Evolutionary conservation across 2,329 filamentous ascomycete species (phyloP), one percentile per base, ranked within the genome.

Genomic region (Penicillium concentricum): DNA sequence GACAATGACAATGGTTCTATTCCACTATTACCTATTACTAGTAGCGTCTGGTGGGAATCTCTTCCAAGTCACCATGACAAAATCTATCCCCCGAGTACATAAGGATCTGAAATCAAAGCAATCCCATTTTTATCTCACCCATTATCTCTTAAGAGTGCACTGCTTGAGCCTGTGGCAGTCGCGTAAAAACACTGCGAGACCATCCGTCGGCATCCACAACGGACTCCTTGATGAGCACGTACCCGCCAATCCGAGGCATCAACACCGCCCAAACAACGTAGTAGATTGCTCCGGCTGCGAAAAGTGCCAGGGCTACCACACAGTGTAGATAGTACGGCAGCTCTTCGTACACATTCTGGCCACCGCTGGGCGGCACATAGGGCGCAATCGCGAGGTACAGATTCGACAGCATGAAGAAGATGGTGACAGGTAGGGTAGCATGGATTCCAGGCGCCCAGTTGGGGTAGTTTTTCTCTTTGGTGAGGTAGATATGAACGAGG

Each of bases 131-230:
- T 28, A 54, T 28, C n/a, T 32, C 35, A 45, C 13, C 6, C 9
- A 13, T 1, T 34, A 41, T 51, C 20, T 20, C 26, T 46, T 42
- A 47, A 18, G 42, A 49, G 22, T 54, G 42, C n/a, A 52, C n/a
- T 56, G 47, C 47, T 15, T 47, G 22, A 35, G 57, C 52, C 34
- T 67, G 35, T 8, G 82, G 80, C 59, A 76, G 69, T 56, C 69
- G 76, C 2, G 76, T 71, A 65, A 87, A 86, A 2, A 82, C 77
- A 52, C 75, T 83, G 32, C 82, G 76, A 62, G 85, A 84, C 86
- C 86, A 88, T 2, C 86, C 85, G 67, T 88, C 85, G 41, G 83
- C 78, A 58, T 85, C 82, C 8, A 87, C 70, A 2, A 79, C 69
- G 0, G 74, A 78, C 70, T 86, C 81, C 54, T 81, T 78, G 2